Conservation (phyloP, 768 basidiomycete genomes). For the Pisolithus marmoratus region DNA sequence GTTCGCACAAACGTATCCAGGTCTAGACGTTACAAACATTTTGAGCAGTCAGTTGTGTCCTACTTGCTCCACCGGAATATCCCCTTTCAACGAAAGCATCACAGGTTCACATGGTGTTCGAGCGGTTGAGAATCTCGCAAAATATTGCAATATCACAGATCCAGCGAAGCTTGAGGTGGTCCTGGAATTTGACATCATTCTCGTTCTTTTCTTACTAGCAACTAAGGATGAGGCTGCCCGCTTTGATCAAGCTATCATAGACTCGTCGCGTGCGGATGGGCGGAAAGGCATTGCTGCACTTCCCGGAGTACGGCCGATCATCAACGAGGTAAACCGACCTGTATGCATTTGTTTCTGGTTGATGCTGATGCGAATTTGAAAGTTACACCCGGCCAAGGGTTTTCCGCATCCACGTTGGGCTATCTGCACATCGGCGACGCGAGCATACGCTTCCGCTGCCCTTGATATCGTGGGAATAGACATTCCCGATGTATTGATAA, state of each 20-base stretch:
- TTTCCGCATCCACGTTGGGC: too few species aligned
- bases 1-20: constrained; percentile 68
- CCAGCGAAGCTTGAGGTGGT: constrained; percentile 64
- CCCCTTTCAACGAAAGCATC: neutral
- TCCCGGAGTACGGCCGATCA: constrained; percentile 52
- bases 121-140: constrained; percentile 74
- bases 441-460: too few species aligned
- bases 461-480: too few species aligned
- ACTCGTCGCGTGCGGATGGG: constrained; percentile 49
- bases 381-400: too few species aligned
- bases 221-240: constrained; percentile 61
- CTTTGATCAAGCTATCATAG: constrained; percentile 75
- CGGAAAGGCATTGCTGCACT: constrained; percentile 61
- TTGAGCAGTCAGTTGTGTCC: constrained; percentile 44
- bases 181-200: neutral
- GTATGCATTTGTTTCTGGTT: too few species aligned
- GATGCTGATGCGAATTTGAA: too few species aligned
- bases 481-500: constrained; percentile 45
- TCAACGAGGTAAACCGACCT: too few species aligned
- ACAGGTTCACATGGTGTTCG: constrained; percentile 78
- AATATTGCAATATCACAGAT: constrained; percentile 64
- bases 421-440: too few species aligned
- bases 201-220: constrained; percentile 3
- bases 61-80: too few species aligned
- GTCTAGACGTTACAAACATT: constrained; percentile 54